These are phyloP conservation scores for Rhizophagus prolifer DNA, from an alignment of 192 early-diverging fungal genomes.

Conservation along the genomic window DNA sequence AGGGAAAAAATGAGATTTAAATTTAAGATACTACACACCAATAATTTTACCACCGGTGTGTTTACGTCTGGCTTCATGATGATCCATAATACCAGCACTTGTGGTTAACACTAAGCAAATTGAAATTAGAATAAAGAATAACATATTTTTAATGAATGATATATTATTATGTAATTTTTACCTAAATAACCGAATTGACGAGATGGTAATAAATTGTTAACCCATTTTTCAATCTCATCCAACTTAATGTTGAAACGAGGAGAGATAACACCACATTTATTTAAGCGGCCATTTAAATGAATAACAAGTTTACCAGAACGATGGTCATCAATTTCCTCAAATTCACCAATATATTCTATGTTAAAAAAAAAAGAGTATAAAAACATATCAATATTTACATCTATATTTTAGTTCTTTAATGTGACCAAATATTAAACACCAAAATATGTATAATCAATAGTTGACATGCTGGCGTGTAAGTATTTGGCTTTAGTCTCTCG, in stretches of 20 bases:
- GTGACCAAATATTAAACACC: conserved; percentile 19
- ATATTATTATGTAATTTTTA: conserved; percentile 18
- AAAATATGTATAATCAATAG: conserved; percentile 17
- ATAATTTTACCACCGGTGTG: conserved; percentile 98
- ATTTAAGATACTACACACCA: conserved; percentile 43
- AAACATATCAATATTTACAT: neutral
- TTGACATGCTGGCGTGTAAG: conserved; percentile 57
- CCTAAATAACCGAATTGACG: conserved; percentile 98
- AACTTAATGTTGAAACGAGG: conserved; percentile 98
- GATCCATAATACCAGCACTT: conserved; percentile 98
- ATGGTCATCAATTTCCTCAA: conserved; percentile 98
- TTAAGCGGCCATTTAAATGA: conserved; percentile 97
- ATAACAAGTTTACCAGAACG: conserved; percentile 97
- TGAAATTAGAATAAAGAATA: neutral
- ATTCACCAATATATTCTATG: conserved; percentile 97
- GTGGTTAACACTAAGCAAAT: conserved; percentile 67
- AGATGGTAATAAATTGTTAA: conserved; percentile 94
- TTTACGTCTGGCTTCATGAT: conserved; percentile 96
- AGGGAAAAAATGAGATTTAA: neutral
- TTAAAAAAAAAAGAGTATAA: neutral
- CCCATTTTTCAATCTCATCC: conserved; percentile 94
- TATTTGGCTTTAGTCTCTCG: conserved; percentile 53
- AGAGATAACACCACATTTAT: conserved; percentile 99
- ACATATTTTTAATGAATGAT: neutral
- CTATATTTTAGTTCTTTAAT: neutral